Evolutionary conservation across 2,329 filamentous ascomycete genomes (phyloP), one percentile per base, ranked within the genome.

Genomic region (Xylariaceae sp.): DNA sequence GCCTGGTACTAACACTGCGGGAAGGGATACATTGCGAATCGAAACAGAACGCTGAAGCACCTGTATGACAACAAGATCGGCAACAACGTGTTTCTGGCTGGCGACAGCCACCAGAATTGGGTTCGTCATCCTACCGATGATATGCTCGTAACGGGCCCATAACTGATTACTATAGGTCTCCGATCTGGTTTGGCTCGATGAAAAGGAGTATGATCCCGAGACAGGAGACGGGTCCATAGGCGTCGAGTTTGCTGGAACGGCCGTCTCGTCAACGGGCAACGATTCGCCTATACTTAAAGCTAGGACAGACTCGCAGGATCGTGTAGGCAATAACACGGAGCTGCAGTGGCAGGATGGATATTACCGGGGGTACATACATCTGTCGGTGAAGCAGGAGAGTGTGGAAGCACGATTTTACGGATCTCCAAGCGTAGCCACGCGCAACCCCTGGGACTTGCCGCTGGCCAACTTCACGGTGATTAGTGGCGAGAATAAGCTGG

Each of bases 331-430:
- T 10, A 89, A 88, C 67, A 70, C 74, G 0, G 84, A 87, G 67
- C 72, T 90, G 44, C 83, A 87, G 63, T 90, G 86, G 87, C 81
- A 85, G 61, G 86, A 89, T 53, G 68, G 84, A 7, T 89, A 87
- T 67, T 90, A 89, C 68, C 77, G 86, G 16, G 87, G 87, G 1
- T 90, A 90, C 71, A 89, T 83, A 61, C 79, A 86, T 64, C 72
- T 89, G 39, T 76, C 79, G 45, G 72, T 88, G 51, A 74, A 71
- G 18, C 74, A 80, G 19, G 74, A 84, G 10, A 71, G 78, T 42
- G 75, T 87, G 2, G 73, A 79, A n/a, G 86, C 86, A 0, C 74
- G 75, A 12, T 90, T 79, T 70, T 90, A 84, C 61, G 86, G 74
- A 26, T 69, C 70, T 7, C 84, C 85, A 0, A 83, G 78, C 1